Evolutionary conservation across 257 asterid species (phyloP), one percentile per base, ranked within the genome.

Genomic region (Lycium ferocissimum): DNA sequence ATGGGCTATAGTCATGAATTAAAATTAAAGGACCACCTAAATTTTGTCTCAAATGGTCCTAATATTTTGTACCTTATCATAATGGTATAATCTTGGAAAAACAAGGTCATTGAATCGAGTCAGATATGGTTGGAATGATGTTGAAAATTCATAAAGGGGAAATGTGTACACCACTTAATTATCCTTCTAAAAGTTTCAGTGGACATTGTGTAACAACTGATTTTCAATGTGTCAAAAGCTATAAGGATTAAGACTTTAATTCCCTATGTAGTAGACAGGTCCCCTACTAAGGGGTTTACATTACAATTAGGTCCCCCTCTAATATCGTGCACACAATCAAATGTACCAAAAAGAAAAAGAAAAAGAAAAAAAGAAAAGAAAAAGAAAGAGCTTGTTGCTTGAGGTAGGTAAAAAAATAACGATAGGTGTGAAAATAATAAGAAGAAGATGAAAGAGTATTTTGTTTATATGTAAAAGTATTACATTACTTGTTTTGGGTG

Each of bases 81-180:
- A 58, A 59, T 69, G 79, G 37, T 65, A 54, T 59, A 47, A 80
- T 80, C 8, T 37, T 40, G 57, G 20, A 45, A 57, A 14, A 57
- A 45, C 22, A 59, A 57, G 9, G 51, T 18, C 72, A 6, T 59
- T 59, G 84, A 59, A 40, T 80, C 59, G 33, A 84, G 85, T 72
- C 78, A 73, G 1, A 26, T 75, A 63, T 75, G 65, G 87, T 66
- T 81, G 87, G 86, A 70, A 56, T 45, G 84, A 87, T 73, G 87
- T 65, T 84, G 86, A 84, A 57, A 81, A 70, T 22, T 87, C 73
- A 66, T 75, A 6, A 4, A n/a, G 49, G 26, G 45, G 12, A 22
- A 54, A 38, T 18, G 26, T 80, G 47, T 22, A 54, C 63, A 83
- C 81, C 58, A 37, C 20, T 73, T 53, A 71, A 22, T 17, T 14